Evolutionary conservation across 2,329 filamentous ascomycete genomes (phyloP).

Genomic region (Clonostachys rhizophaga): DNA sequence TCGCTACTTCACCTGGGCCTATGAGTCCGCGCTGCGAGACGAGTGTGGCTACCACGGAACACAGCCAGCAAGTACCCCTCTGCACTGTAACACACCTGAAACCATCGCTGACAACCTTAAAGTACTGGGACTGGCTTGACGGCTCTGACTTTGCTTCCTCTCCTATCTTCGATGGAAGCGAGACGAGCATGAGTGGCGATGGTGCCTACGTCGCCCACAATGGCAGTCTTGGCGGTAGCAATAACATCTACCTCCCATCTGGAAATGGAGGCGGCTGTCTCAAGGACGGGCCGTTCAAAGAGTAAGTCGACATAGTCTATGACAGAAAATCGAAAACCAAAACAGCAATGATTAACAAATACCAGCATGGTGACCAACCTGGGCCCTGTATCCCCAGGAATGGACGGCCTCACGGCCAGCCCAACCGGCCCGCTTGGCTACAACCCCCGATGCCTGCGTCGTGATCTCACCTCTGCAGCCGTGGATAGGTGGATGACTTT

Average conservation of each 20-base stretch:
- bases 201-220: constrained; percentile 15
- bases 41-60: constrained; percentile 33
- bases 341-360: constrained; percentile 22
- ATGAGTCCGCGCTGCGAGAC: constrained; percentile 27
- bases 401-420: constrained; percentile 8
- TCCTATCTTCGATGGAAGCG: constrained; percentile 50
- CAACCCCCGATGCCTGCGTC: constrained; percentile 39
- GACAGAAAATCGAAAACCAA: constrained; percentile 6
- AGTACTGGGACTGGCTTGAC: constrained; percentile 43
- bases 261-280: constrained; percentile 54
- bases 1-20: constrained; percentile 29
- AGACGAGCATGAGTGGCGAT: constrained; percentile 43
- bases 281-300: constrained; percentile 41
- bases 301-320: constrained; percentile 20
- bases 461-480: constrained; percentile 25
- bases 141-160: constrained; percentile 37
- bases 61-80: constrained; percentile 17
- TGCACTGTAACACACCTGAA: constrained; percentile 17
- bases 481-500: constrained; percentile 1
- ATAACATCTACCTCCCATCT: constrained; percentile 26
- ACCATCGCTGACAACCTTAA: constrained; percentile 24
- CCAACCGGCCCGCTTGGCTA: constrained; percentile 15
- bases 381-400: constrained; percentile 18
- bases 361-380: constrained; percentile 16
- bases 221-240: constrained; percentile 8